phyloP scores from a whole-genome alignment of 441 rosid genomes.

The Erodium chrysanthum region DNA sequence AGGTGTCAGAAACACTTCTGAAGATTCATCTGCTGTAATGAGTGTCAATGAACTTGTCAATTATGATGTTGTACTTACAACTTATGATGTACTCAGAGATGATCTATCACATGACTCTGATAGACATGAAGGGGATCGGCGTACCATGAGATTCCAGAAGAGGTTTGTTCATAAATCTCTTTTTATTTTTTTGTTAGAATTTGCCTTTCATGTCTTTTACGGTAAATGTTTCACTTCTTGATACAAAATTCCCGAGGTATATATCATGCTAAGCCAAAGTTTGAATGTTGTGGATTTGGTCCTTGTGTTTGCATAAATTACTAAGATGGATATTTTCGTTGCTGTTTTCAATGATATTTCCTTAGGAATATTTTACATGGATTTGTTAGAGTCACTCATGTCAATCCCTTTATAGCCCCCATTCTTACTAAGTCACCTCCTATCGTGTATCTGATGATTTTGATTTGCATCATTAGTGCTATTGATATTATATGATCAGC shows the following conservation, averaged over 20 bases:
- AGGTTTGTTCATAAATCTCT: conserved; percentile 46
- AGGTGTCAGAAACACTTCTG: conserved; percentile 64
- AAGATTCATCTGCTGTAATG: conserved; percentile 33
- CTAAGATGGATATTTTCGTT: too few relatives aligned
- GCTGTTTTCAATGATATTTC: too few relatives aligned
- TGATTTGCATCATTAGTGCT: too few relatives aligned
- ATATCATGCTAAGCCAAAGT: background rate
- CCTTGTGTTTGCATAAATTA: too few relatives aligned
- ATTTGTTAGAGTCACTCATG: too few relatives aligned
- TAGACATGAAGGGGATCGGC: conserved; percentile 89
- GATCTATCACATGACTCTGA: conserved; percentile 89
- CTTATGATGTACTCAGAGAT: conserved; percentile 92
- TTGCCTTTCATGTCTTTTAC: conserved; percentile 8
- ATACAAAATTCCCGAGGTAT: background rate
- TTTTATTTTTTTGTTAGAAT: conserved; percentile 15
- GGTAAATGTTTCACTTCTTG: background rate
- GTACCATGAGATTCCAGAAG: conserved; percentile 77
- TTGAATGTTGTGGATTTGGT: background rate
- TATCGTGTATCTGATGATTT: background rate
- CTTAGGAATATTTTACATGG: too few relatives aligned
- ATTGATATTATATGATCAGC: too few relatives aligned
- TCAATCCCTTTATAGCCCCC: too few relatives aligned
- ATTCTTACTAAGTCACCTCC: too few relatives aligned
- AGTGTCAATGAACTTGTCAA: conserved; percentile 58
- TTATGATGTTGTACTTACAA: conserved; percentile 77